A percentile compares a stretch with the other conserved stretches of the same genome.
Evolutionary conservation across 345 rosid species (phyloP).

Genomic region (Citrus mangshanensis): DNA sequence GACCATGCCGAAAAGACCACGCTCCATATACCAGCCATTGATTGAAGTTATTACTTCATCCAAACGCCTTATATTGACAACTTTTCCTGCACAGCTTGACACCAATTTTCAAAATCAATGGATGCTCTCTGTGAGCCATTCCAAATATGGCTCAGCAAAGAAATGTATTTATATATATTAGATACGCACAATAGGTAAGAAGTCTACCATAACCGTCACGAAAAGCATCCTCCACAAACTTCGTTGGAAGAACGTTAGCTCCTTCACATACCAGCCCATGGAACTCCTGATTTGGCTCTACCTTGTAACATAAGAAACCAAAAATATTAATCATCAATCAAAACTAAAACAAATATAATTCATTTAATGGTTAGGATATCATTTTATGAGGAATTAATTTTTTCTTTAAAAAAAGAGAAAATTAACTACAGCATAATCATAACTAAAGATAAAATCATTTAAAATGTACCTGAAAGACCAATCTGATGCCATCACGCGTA

Average conservation of each 20-base stretch:
- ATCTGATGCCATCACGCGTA: conserved; percentile 85
- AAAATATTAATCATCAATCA: conserved; percentile 8
- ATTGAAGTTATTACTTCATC: conserved; percentile 89
- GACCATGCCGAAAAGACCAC: conserved; percentile 94
- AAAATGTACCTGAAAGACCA: conserved; percentile 79
- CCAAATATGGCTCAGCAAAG: conserved; percentile 9
- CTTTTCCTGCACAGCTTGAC: conserved; percentile 96
- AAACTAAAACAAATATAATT: conserved; percentile 2
- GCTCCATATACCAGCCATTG: conserved; percentile 95
- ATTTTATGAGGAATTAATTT: neutral
- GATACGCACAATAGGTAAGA: conserved; percentile 8
- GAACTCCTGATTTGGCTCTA: conserved; percentile 97
- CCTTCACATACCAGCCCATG: conserved; percentile 91
- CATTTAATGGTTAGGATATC: neutral
- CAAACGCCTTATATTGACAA: conserved; percentile 76
- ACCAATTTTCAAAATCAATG: conserved; percentile 46
- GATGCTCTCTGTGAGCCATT: conserved; percentile 26
- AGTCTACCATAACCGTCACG: conserved; percentile 70
- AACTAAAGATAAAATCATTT: neutral
- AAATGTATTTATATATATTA: neutral
- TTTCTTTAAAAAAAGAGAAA: neutral
- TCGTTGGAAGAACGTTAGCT: conserved; percentile 92
- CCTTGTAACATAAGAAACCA: conserved; percentile 68
- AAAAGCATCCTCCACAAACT: conserved; percentile 79
- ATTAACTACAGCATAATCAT: neutral